These are phyloP conservation scores for Fereydounia khargensis DNA, from an alignment of 1,284 basidiomycete genomes.

Conservation along the genomic window DNA sequence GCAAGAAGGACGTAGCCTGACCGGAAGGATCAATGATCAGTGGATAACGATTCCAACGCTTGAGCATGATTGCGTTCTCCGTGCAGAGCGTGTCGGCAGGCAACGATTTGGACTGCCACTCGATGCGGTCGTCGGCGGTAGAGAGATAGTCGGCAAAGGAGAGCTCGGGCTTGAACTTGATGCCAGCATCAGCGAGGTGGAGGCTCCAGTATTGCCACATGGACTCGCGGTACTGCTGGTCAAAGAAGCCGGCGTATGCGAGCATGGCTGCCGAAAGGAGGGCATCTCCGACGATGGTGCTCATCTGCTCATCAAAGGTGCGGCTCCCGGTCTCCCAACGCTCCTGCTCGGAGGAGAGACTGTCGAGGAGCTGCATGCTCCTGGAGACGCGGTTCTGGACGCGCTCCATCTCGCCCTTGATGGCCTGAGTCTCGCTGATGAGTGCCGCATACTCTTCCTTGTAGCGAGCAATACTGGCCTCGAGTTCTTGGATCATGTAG, in stretches of 20 bases:
- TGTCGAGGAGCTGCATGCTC: slow-evolving; percentile 90
- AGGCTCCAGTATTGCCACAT: slow-evolving; percentile 95
- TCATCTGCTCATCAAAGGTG: slow-evolving; percentile 97
- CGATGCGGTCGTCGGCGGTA: slow-evolving; percentile 90
- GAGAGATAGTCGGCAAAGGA: slow-evolving; percentile 94
- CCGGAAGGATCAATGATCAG: slow-evolving; percentile 98
- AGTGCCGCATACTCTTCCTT: slow-evolving; percentile 97
- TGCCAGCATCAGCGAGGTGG: slow-evolving; percentile 81
- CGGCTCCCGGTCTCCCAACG: slow-evolving; percentile 94
- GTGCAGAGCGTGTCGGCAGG: slow-evolving; percentile 93
- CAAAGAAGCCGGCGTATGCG: slow-evolving; percentile 97
- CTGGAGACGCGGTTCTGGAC: slow-evolving; percentile 96
- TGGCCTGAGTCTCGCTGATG: slow-evolving; percentile 94
- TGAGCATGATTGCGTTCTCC: slow-evolving; percentile 95
- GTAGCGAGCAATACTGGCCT: slow-evolving; percentile 86
- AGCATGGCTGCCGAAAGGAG: slow-evolving; percentile 93
- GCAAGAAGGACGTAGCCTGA: slow-evolving; percentile 90
- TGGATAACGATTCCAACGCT: slow-evolving; percentile 95
- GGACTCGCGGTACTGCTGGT: slow-evolving; percentile 93
- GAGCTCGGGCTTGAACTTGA: slow-evolving; percentile 89
- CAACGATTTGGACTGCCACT: slow-evolving; percentile 91
- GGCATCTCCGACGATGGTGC: slow-evolving; percentile 96
- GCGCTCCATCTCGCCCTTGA: slow-evolving; percentile 96
- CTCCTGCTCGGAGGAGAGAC: slow-evolving; percentile 87
- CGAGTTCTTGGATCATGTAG: slow-evolving; percentile 87